phyloP scores from a whole-genome alignment of 108 stramenopile species.

The Phaeodactylum tricornutum region DNA sequence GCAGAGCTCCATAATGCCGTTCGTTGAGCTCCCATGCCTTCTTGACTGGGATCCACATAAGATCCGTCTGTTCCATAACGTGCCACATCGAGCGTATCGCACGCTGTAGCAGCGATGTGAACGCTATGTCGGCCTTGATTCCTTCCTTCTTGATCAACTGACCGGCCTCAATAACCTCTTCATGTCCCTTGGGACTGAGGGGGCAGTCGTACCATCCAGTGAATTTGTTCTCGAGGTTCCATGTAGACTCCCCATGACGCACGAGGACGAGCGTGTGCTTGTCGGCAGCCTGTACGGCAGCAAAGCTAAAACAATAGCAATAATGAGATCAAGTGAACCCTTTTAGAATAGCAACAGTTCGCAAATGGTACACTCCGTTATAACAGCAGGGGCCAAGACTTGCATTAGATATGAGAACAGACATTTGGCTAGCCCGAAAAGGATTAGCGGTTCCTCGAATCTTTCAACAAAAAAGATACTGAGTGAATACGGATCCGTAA shows the following conservation, averaged over 20 bases:
- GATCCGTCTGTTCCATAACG: slow-evolving; percentile 74
- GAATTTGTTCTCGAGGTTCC: slow-evolving; percentile 91
- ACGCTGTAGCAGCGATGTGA: slow-evolving; percentile 80
- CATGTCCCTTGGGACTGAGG: slow-evolving; percentile 80
- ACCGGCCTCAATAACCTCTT: slow-evolving; percentile 80
- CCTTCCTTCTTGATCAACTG: slow-evolving; percentile 55
- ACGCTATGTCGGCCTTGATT: slow-evolving; percentile 66
- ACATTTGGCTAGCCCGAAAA: background rate
- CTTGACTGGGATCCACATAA: slow-evolving; percentile 66
- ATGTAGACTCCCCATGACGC: slow-evolving; percentile 96
- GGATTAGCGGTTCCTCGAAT: background rate
- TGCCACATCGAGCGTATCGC: slow-evolving; percentile 82
- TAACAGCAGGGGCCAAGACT: background rate
- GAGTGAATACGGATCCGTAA: background rate
- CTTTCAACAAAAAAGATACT: background rate
- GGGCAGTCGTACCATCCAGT: slow-evolving; percentile 97
- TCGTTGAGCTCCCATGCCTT: slow-evolving; percentile 90
- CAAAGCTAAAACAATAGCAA: slow-evolving; percentile 2
- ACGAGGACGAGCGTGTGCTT: slow-evolving; percentile 60
- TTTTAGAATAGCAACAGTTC: background rate
- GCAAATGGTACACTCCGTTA: no score
- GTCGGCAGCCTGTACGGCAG: background rate
- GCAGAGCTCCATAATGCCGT: slow-evolving; percentile 82
- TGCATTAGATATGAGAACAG: background rate
- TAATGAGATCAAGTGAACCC: background rate